Evolutionary conservation across 257 asterid species (phyloP).

Genomic region (Ajuga chamaepitys): DNA sequence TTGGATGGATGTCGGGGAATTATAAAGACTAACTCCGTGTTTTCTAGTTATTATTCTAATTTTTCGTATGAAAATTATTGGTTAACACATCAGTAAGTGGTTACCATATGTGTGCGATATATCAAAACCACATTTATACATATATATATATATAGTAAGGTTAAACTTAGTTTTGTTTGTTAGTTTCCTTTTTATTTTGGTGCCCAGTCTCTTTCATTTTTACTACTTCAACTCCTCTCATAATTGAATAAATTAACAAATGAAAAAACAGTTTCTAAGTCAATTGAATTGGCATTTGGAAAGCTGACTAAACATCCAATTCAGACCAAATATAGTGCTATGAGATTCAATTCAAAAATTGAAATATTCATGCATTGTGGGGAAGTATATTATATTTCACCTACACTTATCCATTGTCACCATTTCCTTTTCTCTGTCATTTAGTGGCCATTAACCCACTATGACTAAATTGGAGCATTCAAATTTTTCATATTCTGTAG

Average conservation of each 20-base stretch:
- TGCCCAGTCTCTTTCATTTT: constrained; percentile 2
- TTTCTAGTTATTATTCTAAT: no score
- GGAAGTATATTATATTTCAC: constrained; percentile 10
- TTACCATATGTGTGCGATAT: no score
- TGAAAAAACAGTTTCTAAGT: constrained; percentile 1
- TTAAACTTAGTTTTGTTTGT: no score
- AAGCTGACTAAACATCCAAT: constrained; percentile 6
- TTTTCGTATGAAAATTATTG: no score
- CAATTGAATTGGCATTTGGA: constrained; percentile 3
- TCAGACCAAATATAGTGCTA: neutral
- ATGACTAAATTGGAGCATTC: constrained; percentile 4
- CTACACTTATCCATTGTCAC: constrained; percentile 8
- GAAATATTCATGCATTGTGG: neutral
- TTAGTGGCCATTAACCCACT: constrained; percentile 9
- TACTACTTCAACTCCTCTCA: neutral
- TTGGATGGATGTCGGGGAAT: no score
- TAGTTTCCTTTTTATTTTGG: no score
- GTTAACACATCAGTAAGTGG: no score
- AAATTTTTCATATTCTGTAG: neutral
- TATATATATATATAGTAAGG: no score
- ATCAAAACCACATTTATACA: no score
- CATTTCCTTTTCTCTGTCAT: neutral
- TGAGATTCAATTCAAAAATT: neutral
- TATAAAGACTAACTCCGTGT: no score
- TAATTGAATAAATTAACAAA: constrained; percentile 1